These are phyloP conservation scores for Hordeum vulgare DNA, from an alignment of 176 grass and related monocot species.

Conservation along the genomic window MorexV3_pseudomolecules_assembly NC_058519.1:640770873-640771372, in stretches of 20 bases:
- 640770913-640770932: slow-evolving; percentile 31
- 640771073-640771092: background rate
- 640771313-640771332: too few species aligned
- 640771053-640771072: background rate
- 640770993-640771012: too few species aligned
- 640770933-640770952: background rate
- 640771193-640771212: background rate
- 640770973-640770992: background rate
- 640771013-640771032: background rate
- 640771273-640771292: too few species aligned
- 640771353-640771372: too few species aligned
- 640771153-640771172: background rate
- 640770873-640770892: slow-evolving; percentile 30
- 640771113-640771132: background rate
- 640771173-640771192: background rate
- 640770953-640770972: background rate
- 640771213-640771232: background rate
- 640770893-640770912: slow-evolving; percentile 33
- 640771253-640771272: too few species aligned
- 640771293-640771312: too few species aligned
- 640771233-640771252: background rate
- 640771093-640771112: background rate
- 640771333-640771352: too few species aligned
- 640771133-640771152: background rate
- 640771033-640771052: background rate